Base-by-base conservation (phyloP, 192 early-diverging fungal genomes). In the Rhizophagus sp. region DNA sequence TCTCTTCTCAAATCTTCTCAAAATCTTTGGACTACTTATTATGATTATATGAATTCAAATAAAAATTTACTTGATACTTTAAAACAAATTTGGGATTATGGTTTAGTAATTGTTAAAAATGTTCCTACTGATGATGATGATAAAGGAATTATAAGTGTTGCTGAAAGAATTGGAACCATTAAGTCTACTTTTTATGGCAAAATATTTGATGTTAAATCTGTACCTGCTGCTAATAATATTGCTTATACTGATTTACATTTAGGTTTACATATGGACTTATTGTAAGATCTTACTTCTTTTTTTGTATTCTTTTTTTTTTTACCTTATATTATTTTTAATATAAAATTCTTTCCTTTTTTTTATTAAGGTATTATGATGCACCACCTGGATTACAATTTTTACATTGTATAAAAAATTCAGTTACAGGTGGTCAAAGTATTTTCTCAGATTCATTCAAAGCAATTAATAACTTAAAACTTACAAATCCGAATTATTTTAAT, bases 211-310 rank as follows among this genome's bases (percentile, higher is more conserved):
- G 95, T 96, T 41, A 93, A 93, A 83, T 93, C 87, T 52, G 84
- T 92, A 3, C 89, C 89, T 7, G 84, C 94, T 65, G 88, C 93
- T 15, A 94, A 90, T 75, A 96, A 96, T 84, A 94, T 96, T 84
- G 95, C 95, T 5, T 96, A 96, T 80, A 95, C 95, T 0, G 87
- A 85, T 66, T 85, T 96, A 33, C 87, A 92, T 79, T 87, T 96
- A 22, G 94, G 94, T 0, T 88, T 95, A 61, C 95, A 96, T 79
- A 95, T 95, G 95, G 95, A 96, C 88, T 83, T 96, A 57, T 83
- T 95, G 94, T 94, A 89, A 83, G 89, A 41, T 41, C 39, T 8
- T 39, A 0, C 7, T 8, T 39, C 7, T 5, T 39, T 63, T 47
- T 47, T 44, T 10, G 5, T 44, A 0, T 44, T 44, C 10, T 25